A percentile compares a stretch with the other conserved stretches of the same genome.
phyloP scores from a whole-genome alignment of 2,329 filamentous ascomycete species.

The Pyricularia pennisetigena region DNA sequence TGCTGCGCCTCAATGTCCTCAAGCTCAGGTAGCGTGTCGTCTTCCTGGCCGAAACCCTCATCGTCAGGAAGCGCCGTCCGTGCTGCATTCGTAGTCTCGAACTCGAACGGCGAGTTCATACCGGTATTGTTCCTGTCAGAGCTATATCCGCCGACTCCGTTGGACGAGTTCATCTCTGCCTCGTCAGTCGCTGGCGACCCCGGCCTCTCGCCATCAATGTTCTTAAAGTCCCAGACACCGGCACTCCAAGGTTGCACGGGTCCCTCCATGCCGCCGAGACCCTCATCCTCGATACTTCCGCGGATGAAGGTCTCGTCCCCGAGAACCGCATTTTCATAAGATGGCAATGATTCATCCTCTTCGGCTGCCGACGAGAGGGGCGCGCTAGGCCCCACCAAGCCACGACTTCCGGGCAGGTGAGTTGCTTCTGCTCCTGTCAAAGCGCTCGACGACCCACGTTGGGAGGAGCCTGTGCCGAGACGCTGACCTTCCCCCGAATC shows the following conservation, averaged over 20 bases:
- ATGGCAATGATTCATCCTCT: conserved; percentile 18
- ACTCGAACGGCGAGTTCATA: conserved; percentile 4
- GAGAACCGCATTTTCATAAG: conserved; percentile 16
- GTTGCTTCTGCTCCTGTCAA: conserved; percentile 67
- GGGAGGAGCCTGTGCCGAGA: conserved; percentile 77
- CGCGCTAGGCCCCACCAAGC: conserved; percentile 33
- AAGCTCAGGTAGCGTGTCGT: conserved; percentile 9
- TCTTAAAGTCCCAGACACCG: conserved; percentile 2
- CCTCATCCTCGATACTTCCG: conserved; percentile 28
- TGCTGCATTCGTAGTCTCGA: conserved; percentile 8
- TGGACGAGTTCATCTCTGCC: conserved; percentile 5
- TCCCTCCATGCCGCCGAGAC: conserved; percentile 2
- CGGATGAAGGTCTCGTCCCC: conserved; percentile 20
- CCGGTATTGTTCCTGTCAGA: neutral
- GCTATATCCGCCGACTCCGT: conserved; percentile 3
- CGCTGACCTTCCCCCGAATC: conserved; percentile 72
- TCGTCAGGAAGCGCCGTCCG: neutral
- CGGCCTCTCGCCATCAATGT: neutral
- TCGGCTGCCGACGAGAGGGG: conserved; percentile 5
- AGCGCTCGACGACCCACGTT: conserved; percentile 85
- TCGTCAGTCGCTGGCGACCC: conserved; percentile 4
- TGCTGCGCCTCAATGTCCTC: conserved; percentile 13
- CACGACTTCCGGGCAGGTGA: conserved; percentile 56
- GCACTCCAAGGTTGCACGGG: neutral
- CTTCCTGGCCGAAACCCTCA: conserved; percentile 8